Evolutionary conservation across 2,329 filamentous ascomycete genomes (phyloP).

Genomic region (Coleophoma cylindrospora): DNA sequence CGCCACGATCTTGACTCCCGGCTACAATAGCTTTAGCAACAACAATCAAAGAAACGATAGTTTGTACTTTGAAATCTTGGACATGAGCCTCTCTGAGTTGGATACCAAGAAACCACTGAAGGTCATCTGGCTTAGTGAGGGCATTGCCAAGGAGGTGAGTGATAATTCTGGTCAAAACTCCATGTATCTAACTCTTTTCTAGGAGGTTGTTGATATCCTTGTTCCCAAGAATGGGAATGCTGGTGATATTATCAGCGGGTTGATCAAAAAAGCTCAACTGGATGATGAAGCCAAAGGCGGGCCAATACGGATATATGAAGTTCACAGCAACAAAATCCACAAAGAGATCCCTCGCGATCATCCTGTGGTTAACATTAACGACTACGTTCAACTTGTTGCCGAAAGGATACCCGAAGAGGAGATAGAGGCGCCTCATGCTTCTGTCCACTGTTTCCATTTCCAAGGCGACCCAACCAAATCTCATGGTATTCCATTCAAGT

Average conservation of each 20-base stretch:
- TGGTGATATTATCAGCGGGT: constrained; percentile 67
- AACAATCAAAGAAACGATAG: constrained; percentile 69
- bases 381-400: constrained; percentile 77
- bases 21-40: constrained; percentile 66
- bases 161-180: not conserved
- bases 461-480: constrained; percentile 80
- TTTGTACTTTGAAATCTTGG: constrained; percentile 87
- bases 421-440: constrained; percentile 46
- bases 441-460: constrained; percentile 85
- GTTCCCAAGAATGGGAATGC: constrained; percentile 83
- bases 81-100: constrained; percentile 88
- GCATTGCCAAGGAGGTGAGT: constrained; percentile 81
- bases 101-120: constrained; percentile 89
- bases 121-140: constrained; percentile 80
- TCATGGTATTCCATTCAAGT: constrained; percentile 89
- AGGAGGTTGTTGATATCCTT: constrained; percentile 77
- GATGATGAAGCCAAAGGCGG: constrained; percentile 66
- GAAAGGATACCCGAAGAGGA: constrained; percentile 76
- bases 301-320: constrained; percentile 76
- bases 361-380: constrained; percentile 75
- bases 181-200: constrained; percentile 17
- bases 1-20: constrained; percentile 70
- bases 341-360: constrained; percentile 68
- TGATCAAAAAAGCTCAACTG: constrained; percentile 78
- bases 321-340: constrained; percentile 76